phyloP scores from a whole-genome alignment of 2,329 filamentous ascomycete species.

The Madurella fahalii region DNA sequence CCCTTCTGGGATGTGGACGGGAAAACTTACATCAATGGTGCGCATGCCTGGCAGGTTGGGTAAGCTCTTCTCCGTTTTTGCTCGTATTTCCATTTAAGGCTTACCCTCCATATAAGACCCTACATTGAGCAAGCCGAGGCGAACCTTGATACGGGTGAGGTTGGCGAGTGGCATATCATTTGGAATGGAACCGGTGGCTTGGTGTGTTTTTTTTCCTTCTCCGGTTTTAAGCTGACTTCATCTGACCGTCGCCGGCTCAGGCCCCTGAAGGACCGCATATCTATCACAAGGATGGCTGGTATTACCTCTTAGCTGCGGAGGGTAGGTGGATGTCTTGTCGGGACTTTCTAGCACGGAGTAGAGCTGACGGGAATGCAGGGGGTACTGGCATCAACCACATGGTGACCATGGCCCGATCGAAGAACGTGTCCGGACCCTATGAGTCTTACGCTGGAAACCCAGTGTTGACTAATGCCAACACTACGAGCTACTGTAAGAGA shows the following conservation, averaged over 20 bases:
- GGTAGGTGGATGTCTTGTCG: conserved; percentile 26
- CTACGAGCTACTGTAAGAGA: conserved; percentile 37
- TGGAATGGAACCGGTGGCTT: conserved; percentile 46
- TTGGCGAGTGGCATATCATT: conserved; percentile 36
- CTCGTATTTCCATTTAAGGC: neutral
- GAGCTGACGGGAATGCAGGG: conserved; percentile 22
- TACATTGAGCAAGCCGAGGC: conserved; percentile 39
- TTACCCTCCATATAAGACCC: conserved; percentile 26
- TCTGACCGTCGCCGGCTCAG: conserved; percentile 7
- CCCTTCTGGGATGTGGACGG: conserved; percentile 56
- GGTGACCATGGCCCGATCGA: conserved; percentile 45
- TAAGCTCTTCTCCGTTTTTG: neutral
- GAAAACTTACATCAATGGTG: conserved; percentile 42
- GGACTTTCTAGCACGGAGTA: no score
- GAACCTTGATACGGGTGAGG: conserved; percentile 38
- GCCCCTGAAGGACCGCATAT: conserved; percentile 53
- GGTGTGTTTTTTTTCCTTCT: conserved; percentile 15
- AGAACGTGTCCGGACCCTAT: conserved; percentile 41
- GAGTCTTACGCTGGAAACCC: conserved; percentile 41
- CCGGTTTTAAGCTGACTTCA: neutral
- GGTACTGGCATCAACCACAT: conserved; percentile 48
- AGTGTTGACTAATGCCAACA: conserved; percentile 43
- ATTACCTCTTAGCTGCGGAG: conserved; percentile 52
- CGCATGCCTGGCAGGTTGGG: conserved; percentile 23
- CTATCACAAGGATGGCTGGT: conserved; percentile 47